Conservation (phyloP, 2,329 filamentous ascomycete genomes). For the Cladosporium sp. region DNA sequence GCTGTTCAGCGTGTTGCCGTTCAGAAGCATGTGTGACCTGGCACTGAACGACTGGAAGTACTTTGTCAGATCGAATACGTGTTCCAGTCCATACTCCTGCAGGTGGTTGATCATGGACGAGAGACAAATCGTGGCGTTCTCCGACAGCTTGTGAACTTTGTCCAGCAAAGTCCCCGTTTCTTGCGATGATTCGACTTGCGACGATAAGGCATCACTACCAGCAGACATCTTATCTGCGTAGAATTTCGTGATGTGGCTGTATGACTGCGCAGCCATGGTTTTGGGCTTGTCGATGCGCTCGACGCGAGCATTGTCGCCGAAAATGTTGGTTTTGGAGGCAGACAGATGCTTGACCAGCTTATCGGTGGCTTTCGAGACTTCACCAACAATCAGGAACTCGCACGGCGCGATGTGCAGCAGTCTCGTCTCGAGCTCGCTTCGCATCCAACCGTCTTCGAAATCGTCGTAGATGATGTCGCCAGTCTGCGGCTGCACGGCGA, state of each 20-base stretch:
- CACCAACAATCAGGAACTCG: conserved; percentile 89
- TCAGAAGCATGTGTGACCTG: conserved; percentile 90
- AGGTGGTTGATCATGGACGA: conserved; percentile 96
- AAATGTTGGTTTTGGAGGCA: conserved; percentile 82
- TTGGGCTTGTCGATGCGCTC: conserved; percentile 73
- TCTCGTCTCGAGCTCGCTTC: conserved; percentile 92
- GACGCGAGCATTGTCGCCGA: conserved; percentile 83
- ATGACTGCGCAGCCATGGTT: conserved; percentile 77
- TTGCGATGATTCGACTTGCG: conserved; percentile 41
- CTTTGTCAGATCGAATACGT: conserved; percentile 93
- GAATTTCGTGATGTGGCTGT: conserved; percentile 86
- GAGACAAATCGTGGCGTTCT: conserved; percentile 83
- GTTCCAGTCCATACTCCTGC: conserved; percentile 85
- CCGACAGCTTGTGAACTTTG: conserved; percentile 79
- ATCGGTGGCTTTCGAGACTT: conserved; percentile 84
- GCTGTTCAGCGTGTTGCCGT: conserved; percentile 89
- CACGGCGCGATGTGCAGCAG: conserved; percentile 92
- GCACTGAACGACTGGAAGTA: conserved; percentile 97
- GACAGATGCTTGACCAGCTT: conserved; percentile 89
- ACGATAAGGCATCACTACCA: conserved; percentile 31
- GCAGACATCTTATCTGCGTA: conserved; percentile 79
- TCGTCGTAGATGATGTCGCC: conserved; percentile 94
- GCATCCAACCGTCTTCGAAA: conserved; percentile 97
- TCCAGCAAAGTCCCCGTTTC: conserved; percentile 64
- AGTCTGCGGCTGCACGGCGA: conserved; percentile 92